Conservation (phyloP, 129 eudicot genomes). For the Escallonia rubra region DNA sequence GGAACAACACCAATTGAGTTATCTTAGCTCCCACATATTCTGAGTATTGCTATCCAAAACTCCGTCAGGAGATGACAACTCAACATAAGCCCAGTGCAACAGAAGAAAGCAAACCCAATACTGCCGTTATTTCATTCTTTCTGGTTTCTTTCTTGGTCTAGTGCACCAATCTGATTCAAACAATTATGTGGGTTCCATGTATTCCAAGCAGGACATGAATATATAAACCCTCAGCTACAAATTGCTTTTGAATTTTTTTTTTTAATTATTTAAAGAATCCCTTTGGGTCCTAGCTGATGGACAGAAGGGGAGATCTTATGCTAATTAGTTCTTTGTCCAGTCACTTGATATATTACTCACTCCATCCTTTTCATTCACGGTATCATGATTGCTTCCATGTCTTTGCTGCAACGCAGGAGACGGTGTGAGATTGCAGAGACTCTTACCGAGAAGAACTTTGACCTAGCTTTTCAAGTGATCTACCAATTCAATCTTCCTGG, state of each 20-base stretch:
- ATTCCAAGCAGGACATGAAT: no score
- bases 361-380: not conserved
- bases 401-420: constrained; percentile 48
- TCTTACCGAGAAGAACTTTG: constrained; percentile 84
- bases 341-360: no score
- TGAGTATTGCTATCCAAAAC: not conserved
- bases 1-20: no score
- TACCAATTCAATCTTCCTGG: constrained; percentile 89
- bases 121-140: no score
- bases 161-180: no score
- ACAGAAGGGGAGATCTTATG: not conserved
- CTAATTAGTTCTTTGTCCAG: not conserved
- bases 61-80: not conserved
- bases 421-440: constrained; percentile 97
- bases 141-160: no score
- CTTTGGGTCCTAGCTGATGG: not conserved
- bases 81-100: not conserved
- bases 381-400: constrained; percentile 4
- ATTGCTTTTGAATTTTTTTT: no score
- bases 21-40: not conserved
- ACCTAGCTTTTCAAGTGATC: constrained; percentile 91
- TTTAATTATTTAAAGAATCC: not conserved
- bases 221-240: no score
- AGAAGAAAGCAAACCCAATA: not conserved
- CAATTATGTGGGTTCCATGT: no score